A percentile compares a stretch with the other conserved stretches of the same genome.
These are phyloP conservation scores for Rhynchospora pubera DNA, from an alignment of 176 grass and related monocot genomes.

Conservation along the genomic window DNA sequence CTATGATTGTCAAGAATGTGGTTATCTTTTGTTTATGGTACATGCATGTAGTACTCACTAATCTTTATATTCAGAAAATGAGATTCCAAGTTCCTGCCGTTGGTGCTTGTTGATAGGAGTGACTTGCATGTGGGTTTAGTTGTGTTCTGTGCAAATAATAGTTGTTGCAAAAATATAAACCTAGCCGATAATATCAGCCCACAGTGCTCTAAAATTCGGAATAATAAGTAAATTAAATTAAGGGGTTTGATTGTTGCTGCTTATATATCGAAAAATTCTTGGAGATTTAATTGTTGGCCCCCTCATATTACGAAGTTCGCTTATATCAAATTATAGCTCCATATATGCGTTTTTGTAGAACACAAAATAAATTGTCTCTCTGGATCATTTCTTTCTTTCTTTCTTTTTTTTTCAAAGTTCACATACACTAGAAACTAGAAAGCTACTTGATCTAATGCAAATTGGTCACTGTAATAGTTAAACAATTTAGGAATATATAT, in stretches of 20 bases:
- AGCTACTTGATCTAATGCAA: too few relatives aligned
- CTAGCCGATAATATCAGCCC: not conserved
- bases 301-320: too few relatives aligned
- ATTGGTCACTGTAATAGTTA: too few relatives aligned
- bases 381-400: too few relatives aligned
- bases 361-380: too few relatives aligned
- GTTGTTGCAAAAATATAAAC: not conserved
- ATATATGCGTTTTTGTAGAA: too few relatives aligned
- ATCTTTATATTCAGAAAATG: not conserved
- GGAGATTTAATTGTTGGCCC: too few relatives aligned
- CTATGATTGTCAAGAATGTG: constrained; percentile 13
- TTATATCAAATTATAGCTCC: too few relatives aligned
- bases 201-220: not conserved
- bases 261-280: not conserved
- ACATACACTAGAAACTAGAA: too few relatives aligned
- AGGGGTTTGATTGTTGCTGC: not conserved
- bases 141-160: not conserved
- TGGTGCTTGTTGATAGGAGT: not conserved
- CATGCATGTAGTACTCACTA: not conserved
- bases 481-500: too few relatives aligned
- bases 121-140: not conserved
- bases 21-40: constrained; percentile 1
- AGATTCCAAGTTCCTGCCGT: not conserved
- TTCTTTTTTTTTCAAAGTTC: too few relatives aligned
- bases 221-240: not conserved